Conservation (phyloP, 371 early-diverging fungal genomes). For the Mortierella sp. region DNA sequence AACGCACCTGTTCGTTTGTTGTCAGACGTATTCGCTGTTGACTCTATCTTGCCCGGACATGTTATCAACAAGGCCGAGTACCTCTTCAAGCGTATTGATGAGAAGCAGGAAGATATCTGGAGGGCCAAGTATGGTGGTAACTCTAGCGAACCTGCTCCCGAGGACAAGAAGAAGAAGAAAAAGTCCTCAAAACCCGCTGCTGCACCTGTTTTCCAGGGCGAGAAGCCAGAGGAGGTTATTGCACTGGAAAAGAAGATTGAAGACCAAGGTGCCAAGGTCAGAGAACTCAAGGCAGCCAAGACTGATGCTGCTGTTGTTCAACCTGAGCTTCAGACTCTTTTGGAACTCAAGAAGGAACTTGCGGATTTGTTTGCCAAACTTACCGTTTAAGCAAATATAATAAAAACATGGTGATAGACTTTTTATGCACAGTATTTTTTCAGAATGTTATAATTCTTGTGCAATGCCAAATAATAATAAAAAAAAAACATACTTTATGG, state of each 20-base stretch:
- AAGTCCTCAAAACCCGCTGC: constrained; percentile 52
- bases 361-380: constrained; percentile 50
- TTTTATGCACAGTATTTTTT: neutral
- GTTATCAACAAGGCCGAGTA: constrained; percentile 89
- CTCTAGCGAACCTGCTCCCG: constrained; percentile 42
- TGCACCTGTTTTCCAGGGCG: constrained; percentile 59
- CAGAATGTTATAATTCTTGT: too few species aligned
- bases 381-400: constrained; percentile 24
- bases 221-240: constrained; percentile 60
- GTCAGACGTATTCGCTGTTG: constrained; percentile 77
- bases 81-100: constrained; percentile 92
- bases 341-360: constrained; percentile 63
- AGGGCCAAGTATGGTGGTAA: constrained; percentile 80
- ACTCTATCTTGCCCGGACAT: constrained; percentile 85
- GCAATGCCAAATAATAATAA: too few species aligned
- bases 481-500: too few species aligned
- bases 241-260: constrained; percentile 65
- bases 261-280: constrained; percentile 64
- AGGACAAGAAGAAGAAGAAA: constrained; percentile 62
- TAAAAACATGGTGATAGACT: too few species aligned
- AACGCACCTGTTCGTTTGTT: constrained; percentile 84
- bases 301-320: constrained; percentile 57
- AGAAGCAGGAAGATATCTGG: constrained; percentile 78
- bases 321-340: constrained; percentile 58
- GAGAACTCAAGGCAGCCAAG: constrained; percentile 68